A percentile compares a stretch with the other conserved stretches of the same genome.
phyloP scores from a whole-genome alignment of 352 stramenopile genomes.

The Thraustochytrium striatum region DNA sequence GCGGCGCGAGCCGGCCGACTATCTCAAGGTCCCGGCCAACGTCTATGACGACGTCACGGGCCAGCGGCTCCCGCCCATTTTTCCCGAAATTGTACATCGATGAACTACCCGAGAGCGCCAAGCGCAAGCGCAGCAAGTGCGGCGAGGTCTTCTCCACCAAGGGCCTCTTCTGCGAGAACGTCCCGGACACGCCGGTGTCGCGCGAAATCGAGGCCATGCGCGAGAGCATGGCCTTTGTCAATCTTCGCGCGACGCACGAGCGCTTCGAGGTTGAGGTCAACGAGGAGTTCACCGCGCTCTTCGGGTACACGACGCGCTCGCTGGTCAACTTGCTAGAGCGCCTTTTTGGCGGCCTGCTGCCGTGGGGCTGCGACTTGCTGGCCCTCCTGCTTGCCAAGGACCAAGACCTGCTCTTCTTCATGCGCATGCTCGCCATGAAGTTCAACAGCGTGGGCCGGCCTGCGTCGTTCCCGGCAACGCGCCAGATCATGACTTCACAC shows the following conservation, averaged over 20 bases:
- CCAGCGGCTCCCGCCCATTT: not conserved
- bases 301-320: constrained; percentile 36
- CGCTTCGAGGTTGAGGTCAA: constrained; percentile 48
- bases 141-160: constrained; percentile 4
- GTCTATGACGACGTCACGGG: constrained; percentile 42
- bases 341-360: constrained; percentile 32
- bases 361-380: constrained; percentile 43
- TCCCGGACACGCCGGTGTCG: not conserved
- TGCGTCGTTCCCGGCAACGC: constrained; percentile 12
- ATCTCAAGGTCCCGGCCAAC: constrained; percentile 42
- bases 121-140: constrained; percentile 17
- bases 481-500: not conserved
- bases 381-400: constrained; percentile 30
- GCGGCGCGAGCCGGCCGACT: constrained; percentile 14
- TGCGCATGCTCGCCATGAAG: constrained; percentile 38
- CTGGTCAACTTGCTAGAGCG: constrained; percentile 35
- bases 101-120: not conserved
- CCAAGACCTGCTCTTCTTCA: constrained; percentile 43
- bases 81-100: not conserved
- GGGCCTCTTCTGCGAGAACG: constrained; percentile 2
- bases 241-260: constrained; percentile 40
- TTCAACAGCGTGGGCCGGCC: constrained; percentile 34
- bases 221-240: constrained; percentile 1
- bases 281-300: constrained; percentile 42
- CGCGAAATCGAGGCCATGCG: constrained; percentile 27